Base-by-base conservation (phyloP, 176 grass and related monocot genomes). In the Oryza officinalis region DNA sequence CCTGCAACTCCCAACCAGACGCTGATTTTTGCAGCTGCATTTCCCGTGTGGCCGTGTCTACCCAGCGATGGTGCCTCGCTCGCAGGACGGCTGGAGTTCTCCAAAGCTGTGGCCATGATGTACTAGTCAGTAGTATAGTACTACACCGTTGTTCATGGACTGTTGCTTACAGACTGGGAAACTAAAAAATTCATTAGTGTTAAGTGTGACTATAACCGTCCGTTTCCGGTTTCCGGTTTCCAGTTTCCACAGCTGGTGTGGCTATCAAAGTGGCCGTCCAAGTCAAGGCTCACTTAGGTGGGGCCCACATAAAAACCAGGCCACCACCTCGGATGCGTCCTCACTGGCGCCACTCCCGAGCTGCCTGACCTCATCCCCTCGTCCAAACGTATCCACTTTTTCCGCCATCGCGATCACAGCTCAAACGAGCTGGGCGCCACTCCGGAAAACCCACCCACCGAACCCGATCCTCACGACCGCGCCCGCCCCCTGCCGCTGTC, bases 381-480 rank as follows among this genome's bases (percentile, higher is more conserved):
- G 17, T 77, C 75, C 75, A 77, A 64, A 57, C 43, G 22, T 28
- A 15, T 27, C 63, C 3, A 41, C 38, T 13, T 47, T 70, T 52
- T 18, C 60, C 68, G 78, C 71, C 63, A 44, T 41, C 74, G 65
- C 79, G 12, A 14, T 45, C 79, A 76, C 86, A 88, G 68, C 69
- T 79, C 86, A 84, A 79, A 68, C 59, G 60, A 14, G 71, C 33
- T 47, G 75, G 69, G 46, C 87, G 81, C 59, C 86, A 88, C 86
- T 43, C 45, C 75, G 33, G 72, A 74, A 74, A 60, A 45, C 27
- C 80, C 37, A 38, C 37, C 37, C 8, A 41, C 59, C 77, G 4
- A 64, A 43, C 52, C 2, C 13, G 11, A 20, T 17, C 15, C 14
- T 2, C 20, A 50, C 22, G 13, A 27, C 28, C 13, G 10, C 32